These are phyloP conservation scores for Circinella umbellata DNA, from an alignment of 371 early-diverging fungal species.

Conservation along the genomic window DNA sequence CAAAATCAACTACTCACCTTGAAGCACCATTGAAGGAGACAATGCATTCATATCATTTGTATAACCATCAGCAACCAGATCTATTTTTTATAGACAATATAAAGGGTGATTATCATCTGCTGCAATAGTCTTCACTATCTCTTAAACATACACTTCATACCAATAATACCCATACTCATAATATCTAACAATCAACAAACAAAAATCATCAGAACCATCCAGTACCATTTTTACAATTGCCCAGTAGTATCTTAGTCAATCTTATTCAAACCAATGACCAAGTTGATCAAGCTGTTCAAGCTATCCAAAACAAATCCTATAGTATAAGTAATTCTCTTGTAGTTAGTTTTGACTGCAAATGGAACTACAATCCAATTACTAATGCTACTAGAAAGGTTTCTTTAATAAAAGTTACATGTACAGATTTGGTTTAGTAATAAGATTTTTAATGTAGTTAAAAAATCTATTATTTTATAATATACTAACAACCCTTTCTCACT, in stretches of 20 bases:
- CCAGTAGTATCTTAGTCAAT: neutral
- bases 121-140: neutral
- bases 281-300: neutral
- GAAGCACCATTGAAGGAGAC: neutral
- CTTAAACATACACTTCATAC: neutral
- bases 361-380: neutral
- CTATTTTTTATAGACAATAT: neutral
- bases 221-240: neutral
- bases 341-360: neutral
- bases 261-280: neutral
- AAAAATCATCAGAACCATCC: too few relatives aligned
- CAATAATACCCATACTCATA: neutral
- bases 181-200: neutral
- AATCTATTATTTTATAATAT: too few relatives aligned
- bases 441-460: too few relatives aligned
- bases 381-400: neutral
- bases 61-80: neutral
- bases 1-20: neutral
- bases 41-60: neutral
- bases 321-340: neutral
- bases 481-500: too few relatives aligned
- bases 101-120: neutral
- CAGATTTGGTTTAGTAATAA: neutral
- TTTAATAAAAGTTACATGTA: neutral
- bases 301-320: neutral